A percentile compares a stretch with the other conserved stretches of the same genome.
Conservation (phyloP, 805 yeast genomes). For the Yarrowia sp. region DNA sequence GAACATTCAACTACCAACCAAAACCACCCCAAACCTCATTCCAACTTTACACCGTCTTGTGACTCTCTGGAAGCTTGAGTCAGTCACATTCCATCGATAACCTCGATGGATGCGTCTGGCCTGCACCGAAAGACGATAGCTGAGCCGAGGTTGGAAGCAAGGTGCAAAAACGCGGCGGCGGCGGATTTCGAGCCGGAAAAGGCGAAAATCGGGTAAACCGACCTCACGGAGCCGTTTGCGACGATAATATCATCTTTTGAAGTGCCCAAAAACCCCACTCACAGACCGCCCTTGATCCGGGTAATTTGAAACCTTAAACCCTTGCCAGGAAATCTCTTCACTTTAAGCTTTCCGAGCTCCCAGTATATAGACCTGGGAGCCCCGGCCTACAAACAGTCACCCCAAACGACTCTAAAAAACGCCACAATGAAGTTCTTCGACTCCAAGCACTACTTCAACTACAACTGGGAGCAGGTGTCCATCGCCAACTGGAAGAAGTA, state of each 20-base stretch:
- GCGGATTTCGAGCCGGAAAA: too few species aligned
- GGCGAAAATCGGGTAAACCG: not conserved
- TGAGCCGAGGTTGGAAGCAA: constrained; percentile 9
- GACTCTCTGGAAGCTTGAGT: too few species aligned
- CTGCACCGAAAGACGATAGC: constrained; percentile 4
- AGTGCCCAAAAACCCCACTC: too few species aligned
- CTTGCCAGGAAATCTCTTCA: not conserved
- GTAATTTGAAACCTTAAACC: not conserved
- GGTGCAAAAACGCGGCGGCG: too few species aligned
- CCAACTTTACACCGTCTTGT: not conserved
- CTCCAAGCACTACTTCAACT: constrained; percentile 64
- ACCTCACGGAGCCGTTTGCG: too few species aligned
- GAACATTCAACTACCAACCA: too few species aligned
- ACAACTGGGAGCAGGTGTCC: constrained; percentile 92
- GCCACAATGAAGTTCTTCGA: constrained; percentile 75
- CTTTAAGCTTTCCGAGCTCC: not conserved
- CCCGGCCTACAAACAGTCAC: constrained; percentile 3
- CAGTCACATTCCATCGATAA: constrained; percentile 7
- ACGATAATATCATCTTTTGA: too few species aligned
- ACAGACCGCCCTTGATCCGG: too few species aligned
- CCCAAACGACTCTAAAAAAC: not conserved
- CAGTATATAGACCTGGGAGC: not conserved
- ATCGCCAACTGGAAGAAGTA: constrained; percentile 96
- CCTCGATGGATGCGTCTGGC: not conserved
- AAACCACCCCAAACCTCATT: too few species aligned